Percentiles rank a stretch among this genome's conserved stretches.
phyloP scores from a whole-genome alignment of 768 basidiomycete species.

The Boletus insuetus region DNA sequence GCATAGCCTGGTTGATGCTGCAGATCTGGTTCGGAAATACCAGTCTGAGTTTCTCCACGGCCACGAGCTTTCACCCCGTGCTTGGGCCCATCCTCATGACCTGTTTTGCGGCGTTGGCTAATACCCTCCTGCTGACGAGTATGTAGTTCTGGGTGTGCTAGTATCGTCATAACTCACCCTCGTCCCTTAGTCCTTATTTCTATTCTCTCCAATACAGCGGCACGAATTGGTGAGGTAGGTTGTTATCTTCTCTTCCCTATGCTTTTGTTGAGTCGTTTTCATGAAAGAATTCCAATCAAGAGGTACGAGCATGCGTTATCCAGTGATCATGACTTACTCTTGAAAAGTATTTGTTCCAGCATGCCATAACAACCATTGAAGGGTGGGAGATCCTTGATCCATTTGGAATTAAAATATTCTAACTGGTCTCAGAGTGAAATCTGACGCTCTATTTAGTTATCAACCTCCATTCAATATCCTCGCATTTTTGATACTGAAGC shows the following conservation, averaged over 20 bases:
- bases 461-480: conserved; percentile 87
- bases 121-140: conserved; percentile 81
- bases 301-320: conserved; percentile 35
- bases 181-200: conserved; percentile 63
- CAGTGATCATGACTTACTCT: conserved; percentile 13
- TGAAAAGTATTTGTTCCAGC: conserved; percentile 81
- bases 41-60: conserved; percentile 55
- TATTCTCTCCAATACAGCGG: conserved; percentile 87
- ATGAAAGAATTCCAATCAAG: conserved; percentile 55
- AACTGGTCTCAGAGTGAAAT: conserved; percentile 61
- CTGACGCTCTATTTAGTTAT: conserved; percentile 88
- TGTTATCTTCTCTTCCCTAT: background rate
- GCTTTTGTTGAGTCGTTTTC: background rate
- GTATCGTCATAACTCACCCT: conserved; percentile 2
- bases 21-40: conserved; percentile 87
- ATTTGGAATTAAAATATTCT: background rate
- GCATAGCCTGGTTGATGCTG: conserved; percentile 80
- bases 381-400: conserved; percentile 45
- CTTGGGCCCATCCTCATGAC: conserved; percentile 82
- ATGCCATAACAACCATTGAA: conserved; percentile 82
- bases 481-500: conserved; percentile 78
- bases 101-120: conserved; percentile 72
- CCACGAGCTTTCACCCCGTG: conserved; percentile 60
- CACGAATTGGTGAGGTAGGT: conserved; percentile 62
- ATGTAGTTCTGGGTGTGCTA: conserved; percentile 24